Evolutionary conservation across 768 basidiomycete species (phyloP).

Genomic region (Suillus bovinus): DNA sequence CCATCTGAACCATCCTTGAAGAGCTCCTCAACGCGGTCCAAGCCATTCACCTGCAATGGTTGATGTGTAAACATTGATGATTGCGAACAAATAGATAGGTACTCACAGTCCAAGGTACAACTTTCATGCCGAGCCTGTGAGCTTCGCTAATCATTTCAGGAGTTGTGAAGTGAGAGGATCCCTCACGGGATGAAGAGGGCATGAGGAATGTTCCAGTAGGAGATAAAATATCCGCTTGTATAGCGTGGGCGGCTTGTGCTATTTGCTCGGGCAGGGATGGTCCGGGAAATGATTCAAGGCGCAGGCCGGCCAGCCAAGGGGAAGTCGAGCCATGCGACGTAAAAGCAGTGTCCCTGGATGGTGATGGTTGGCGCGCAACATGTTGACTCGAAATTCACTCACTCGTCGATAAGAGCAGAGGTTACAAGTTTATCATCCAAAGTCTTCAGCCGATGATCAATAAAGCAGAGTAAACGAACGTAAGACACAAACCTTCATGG

Average conservation of each 20-base stretch:
- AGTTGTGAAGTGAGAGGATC: constrained; percentile 60
- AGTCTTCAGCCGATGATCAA: constrained; percentile 30
- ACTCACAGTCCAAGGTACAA: constrained; percentile 77
- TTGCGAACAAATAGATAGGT: not conserved
- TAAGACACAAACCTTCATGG: constrained; percentile 57
- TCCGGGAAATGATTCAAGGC: constrained; percentile 64
- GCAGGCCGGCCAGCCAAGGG: constrained; percentile 70
- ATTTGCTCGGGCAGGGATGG: constrained; percentile 56
- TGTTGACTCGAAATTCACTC: constrained; percentile 22
- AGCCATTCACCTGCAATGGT: constrained; percentile 52
- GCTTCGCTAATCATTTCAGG: constrained; percentile 67
- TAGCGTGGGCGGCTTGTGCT: constrained; percentile 65
- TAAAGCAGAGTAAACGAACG: not conserved
- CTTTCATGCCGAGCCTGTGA: constrained; percentile 58
- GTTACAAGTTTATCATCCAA: constrained; percentile 56
- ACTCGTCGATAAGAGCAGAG: constrained; percentile 70
- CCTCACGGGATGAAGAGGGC: constrained; percentile 41
- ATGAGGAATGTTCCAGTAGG: constrained; percentile 48
- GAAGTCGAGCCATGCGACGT: constrained; percentile 46
- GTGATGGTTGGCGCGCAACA: constrained; percentile 6
- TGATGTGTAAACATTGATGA: not conserved
- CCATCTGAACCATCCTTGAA: constrained; percentile 67
- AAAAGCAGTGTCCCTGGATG: constrained; percentile 40
- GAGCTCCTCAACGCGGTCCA: constrained; percentile 62
- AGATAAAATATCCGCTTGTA: constrained; percentile 66